Conservation (phyloP, 768 basidiomycete species). For the Russula vinacea region DNA sequence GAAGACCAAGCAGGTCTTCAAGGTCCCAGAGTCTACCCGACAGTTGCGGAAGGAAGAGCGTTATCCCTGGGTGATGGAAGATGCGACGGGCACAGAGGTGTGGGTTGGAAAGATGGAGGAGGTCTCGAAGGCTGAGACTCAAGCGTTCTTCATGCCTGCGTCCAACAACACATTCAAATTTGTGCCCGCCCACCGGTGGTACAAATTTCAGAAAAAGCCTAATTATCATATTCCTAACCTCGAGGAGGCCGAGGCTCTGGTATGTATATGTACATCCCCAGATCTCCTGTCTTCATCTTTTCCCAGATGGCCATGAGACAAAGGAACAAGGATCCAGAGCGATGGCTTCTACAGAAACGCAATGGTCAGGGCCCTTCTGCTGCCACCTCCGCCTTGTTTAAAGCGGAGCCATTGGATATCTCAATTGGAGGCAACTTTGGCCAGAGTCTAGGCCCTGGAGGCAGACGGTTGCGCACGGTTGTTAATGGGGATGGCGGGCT, state of each 20-base stretch:
- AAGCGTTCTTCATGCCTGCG: slow-evolving; percentile 82
- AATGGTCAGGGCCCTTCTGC: slow-evolving; percentile 58
- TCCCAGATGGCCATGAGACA: slow-evolving; percentile 50
- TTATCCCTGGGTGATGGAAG: slow-evolving; percentile 92
- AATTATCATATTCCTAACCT: slow-evolving; percentile 67
- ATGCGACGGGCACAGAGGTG: slow-evolving; percentile 61
- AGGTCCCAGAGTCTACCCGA: slow-evolving; percentile 71
- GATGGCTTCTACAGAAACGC: slow-evolving; percentile 62
- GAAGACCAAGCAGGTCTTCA: slow-evolving; percentile 81
- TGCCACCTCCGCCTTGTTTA: slow-evolving; percentile 66
- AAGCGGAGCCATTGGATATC: slow-evolving; percentile 50
- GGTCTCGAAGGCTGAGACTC: slow-evolving; percentile 61
- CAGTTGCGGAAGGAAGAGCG: slow-evolving; percentile 82
- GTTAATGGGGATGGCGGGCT: slow-evolving; percentile 61
- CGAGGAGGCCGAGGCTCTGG: slow-evolving; percentile 66
- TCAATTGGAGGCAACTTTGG: slow-evolving; percentile 49
- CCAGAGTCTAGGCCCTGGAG: slow-evolving; percentile 67
- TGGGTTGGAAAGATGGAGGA: slow-evolving; percentile 87
- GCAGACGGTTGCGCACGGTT: slow-evolving; percentile 60
- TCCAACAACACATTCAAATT: slow-evolving; percentile 82
- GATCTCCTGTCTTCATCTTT: slow-evolving; percentile 31
- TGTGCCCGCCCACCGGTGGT: slow-evolving; percentile 85
- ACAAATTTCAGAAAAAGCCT: slow-evolving; percentile 86
- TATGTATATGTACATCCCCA: slow-evolving; percentile 40
- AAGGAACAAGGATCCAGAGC: slow-evolving; percentile 73